Conservation (phyloP, 129 eudicot genomes). For the Kitagawia praeruptora region DNA sequence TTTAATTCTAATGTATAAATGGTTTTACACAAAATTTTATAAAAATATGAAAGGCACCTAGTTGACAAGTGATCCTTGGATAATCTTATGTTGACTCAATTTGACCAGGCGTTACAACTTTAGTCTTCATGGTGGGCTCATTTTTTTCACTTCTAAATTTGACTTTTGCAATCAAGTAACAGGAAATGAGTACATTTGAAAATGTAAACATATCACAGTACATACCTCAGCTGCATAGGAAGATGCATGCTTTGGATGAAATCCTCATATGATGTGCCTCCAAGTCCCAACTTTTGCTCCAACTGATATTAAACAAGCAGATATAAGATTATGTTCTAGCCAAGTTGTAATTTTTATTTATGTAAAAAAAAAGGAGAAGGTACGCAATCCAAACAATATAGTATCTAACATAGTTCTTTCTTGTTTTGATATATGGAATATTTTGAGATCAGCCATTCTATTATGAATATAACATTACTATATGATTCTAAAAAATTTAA, state of each 20-base stretch:
- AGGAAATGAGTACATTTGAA: neutral
- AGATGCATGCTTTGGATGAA: constrained; percentile 84
- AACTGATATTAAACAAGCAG: constrained; percentile 33
- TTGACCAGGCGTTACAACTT: no score
- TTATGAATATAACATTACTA: neutral
- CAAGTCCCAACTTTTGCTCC: constrained; percentile 89
- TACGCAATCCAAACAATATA: neutral
- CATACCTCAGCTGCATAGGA: constrained; percentile 93
- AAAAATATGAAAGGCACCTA: no score
- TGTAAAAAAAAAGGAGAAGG: neutral
- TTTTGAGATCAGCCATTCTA: no score
- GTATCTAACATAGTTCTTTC: neutral
- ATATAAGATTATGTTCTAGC: neutral
- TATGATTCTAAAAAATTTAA: neutral
- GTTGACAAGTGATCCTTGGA: neutral
- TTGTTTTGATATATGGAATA: no score
- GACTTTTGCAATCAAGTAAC: neutral
- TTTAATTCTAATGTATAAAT: no score
- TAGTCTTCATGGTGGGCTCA: no score
- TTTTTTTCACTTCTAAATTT: no score
- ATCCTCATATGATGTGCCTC: constrained; percentile 94
- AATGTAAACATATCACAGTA: neutral
- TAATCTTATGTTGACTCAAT: no score
- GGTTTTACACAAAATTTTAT: neutral
- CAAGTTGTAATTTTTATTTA: neutral